Evolutionary conservation across 164 flowering plant species (phyloP).

Genomic region (Magnolia kwangsiensis): DNA sequence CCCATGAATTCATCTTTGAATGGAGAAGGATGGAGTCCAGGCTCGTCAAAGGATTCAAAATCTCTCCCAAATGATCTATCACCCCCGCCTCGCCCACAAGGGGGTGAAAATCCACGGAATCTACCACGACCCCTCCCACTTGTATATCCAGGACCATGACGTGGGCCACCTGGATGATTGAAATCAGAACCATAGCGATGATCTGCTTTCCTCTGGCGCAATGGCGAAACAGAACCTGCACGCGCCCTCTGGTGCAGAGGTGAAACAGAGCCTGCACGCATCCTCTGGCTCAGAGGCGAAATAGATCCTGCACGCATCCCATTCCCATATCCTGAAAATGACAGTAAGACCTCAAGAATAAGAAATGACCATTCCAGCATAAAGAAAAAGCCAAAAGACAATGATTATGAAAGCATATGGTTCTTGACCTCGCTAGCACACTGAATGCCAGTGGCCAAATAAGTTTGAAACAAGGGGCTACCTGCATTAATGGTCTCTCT

Average conservation of each 20-base stretch:
- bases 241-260: constrained; percentile 64
- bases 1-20: constrained; percentile 48
- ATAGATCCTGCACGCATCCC: constrained; percentile 75
- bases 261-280: constrained; percentile 72
- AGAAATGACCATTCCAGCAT: constrained; percentile 6
- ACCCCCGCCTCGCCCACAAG: constrained; percentile 66
- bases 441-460: constrained; percentile 10
- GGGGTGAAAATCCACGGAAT: constrained; percentile 66
- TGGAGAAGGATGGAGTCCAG: constrained; percentile 45
- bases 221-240: constrained; percentile 79
- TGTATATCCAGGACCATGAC: constrained; percentile 56
- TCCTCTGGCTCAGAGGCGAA: constrained; percentile 70
- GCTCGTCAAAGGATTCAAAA: constrained; percentile 57
- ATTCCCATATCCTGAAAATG: constrained; percentile 75
- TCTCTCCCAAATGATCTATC: constrained; percentile 58
- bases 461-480: constrained; percentile 21
- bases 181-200: constrained; percentile 37
- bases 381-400: constrained; percentile 9
- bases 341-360: constrained; percentile 26
- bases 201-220: constrained; percentile 44
- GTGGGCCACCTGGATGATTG: constrained; percentile 39
- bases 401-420: constrained; percentile 9
- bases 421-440: constrained; percentile 13
- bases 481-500: constrained; percentile 25
- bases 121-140: constrained; percentile 65